Base-by-base conservation (phyloP, 1,139 yeast genomes). In the Diutina ranongensis region DNA sequence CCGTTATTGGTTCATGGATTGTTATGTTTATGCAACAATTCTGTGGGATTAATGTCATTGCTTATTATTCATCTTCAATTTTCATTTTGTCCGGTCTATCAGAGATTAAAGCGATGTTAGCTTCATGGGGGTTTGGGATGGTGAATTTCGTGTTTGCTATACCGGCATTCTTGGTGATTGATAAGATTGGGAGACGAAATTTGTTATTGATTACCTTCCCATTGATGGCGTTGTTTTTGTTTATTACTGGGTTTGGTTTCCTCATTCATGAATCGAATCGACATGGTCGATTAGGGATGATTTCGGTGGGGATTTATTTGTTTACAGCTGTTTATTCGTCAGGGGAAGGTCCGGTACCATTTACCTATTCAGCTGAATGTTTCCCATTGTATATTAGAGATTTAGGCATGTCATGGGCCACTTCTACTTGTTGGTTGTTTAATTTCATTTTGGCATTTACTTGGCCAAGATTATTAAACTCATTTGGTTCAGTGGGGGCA, bases 11-110 rank as follows among this genome's bases (percentile, higher is more conserved):
- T 47, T 78, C 95, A 2, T 83, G 83, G 75, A 72, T 85, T 51
- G 85, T 80, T 51, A 86, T 87, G 80, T 83, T 85, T 59, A 83
- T 83, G 87, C 95, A 87, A 67, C 95, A 87, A 61, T 83, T 87
- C 67, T 86, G 95, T 64, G 95, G 95, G 57, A 80, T 87, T 58
- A 87, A 28, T 18, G 34, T 40, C 10, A 40, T 40, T 19, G 35
- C 34, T 3, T 32, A 42, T 31, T 33, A 33, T 19, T 32, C 38
- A 13, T 32, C 45, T 7, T 33, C 36, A 8, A 42, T 42, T 22
- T 42, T 42, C 32, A 42, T 20, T 4, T n/a, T 28, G 1, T 42
- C 45, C 15, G 45, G 45, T 13, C 22, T 42, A 3, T 20, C 38
- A 9, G 38, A 33, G 9, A 15, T 21, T 27, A 33, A 33, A n/a